A percentile compares a stretch with the other conserved stretches of the same genome.
Conservation (phyloP, 139 green algal species). For the Chlamydomonas urium region DNA sequence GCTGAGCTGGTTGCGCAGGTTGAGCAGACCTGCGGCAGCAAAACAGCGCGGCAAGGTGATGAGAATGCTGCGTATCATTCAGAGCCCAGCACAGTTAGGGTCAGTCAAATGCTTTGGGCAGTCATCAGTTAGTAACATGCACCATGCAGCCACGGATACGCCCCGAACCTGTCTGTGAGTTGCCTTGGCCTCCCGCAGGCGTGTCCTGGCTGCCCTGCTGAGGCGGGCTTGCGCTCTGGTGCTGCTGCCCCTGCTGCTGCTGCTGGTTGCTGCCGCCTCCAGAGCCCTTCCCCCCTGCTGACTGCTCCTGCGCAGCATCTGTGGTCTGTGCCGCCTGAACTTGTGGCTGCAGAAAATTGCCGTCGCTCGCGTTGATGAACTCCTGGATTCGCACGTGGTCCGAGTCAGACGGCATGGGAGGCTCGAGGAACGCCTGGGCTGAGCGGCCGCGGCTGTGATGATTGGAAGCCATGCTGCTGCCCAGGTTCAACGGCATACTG, state of each 20-base stretch:
- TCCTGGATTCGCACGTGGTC: neutral
- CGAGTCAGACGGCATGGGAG: conserved; percentile 1
- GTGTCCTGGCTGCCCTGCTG: too few relatives aligned
- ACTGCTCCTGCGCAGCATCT: neutral
- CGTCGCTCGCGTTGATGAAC: conserved; percentile 9
- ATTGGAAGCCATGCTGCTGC: neutral
- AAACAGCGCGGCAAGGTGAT: too few relatives aligned
- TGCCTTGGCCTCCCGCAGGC: too few relatives aligned
- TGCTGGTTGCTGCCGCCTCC: neutral
- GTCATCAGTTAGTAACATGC: too few relatives aligned
- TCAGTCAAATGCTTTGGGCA: too few relatives aligned
- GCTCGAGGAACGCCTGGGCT: neutral
- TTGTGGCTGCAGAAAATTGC: neutral
- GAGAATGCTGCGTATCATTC: too few relatives aligned
- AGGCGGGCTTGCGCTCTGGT: too few relatives aligned
- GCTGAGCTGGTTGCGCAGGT: conserved; percentile 11
- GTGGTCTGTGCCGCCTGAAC: neutral
- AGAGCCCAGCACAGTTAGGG: too few relatives aligned
- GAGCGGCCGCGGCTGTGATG: neutral
- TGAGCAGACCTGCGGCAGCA: neutral
- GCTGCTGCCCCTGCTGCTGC: conserved; percentile 5
- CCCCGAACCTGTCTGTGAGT: too few relatives aligned
- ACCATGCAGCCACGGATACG: too few relatives aligned
- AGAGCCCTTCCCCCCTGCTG: neutral
- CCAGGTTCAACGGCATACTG: neutral